Base-by-base conservation (phyloP, 345 rosid species). In the Lagerstroemia speciosa region DNA sequence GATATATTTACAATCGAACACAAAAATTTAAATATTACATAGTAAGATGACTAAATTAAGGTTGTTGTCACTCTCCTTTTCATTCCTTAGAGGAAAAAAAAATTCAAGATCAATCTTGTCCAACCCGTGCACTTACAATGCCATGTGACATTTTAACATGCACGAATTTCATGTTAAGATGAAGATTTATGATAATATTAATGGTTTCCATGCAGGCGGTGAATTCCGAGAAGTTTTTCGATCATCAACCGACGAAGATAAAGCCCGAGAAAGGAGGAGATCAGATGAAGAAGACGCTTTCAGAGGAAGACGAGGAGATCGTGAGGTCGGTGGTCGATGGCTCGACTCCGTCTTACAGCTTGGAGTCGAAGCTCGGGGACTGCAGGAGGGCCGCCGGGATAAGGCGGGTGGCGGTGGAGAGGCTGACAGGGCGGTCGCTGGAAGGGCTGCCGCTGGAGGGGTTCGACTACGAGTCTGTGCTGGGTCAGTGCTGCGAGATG, bases 401-500 rank as follows among this genome's bases (percentile, higher is more conserved):
- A 29, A 85, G 97, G 9, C 84, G 96, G 0, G 89, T 83, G 73
- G 93, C 96, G 1, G 67, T 94, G 45, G 97, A 89, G 86, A 87
- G 89, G 82, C 45, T 68, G 30, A 86, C 87, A 0, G 96, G 96
- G 69, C 78, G 86, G 73, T 86, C 97, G 22, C 57, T 94, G 1
- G 81, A 85, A 66, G 99, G 96, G 10, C 68, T 94, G 43, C 97
- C 99, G 17, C 34, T 89, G 30, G 89, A 89, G 30, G 96, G 96
- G 24, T 89, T 94, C 45, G 92, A 89, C 77, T 93, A 93, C 73
- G 86, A 79, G n/a, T 83, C 94, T 0, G 83, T 93, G 17, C 74
- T 93, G 68, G 96, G 97, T 9, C 97, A 89, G 81, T 94, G 99
- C 80, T 94, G 99, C 36, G 99, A 94, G 83, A 91, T 91, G 97